Evolutionary conservation across 140 eudicot species (phyloP), one percentile per base, ranked within the genome.

Genomic region (Senecio squalidus): DNA sequence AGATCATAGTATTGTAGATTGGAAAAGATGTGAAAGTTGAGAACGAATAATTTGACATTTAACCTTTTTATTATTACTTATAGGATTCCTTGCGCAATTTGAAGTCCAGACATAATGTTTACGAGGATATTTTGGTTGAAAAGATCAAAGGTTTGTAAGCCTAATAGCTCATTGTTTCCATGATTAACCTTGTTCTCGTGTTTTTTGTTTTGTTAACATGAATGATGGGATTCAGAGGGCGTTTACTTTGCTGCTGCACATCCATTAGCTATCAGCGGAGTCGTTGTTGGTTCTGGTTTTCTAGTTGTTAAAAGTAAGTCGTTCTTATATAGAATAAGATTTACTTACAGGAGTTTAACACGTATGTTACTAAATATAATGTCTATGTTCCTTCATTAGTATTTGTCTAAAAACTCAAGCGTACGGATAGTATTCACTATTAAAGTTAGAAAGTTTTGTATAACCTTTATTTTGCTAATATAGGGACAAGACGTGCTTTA

Each of bases 401-500:
- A 31, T 31, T 10, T 10, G 9, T 31, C 38, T 10, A 31, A 6
- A 31, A 31, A 10, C 38, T 10, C 38, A 31, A 31, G 5, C 5
- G 38, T 6, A 31, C 5, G 9, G 0, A 6, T 10, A 31, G 0
- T 1, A 31, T 31, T 41, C 3, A 11, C 15, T 41, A 41, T 17
- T 20, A 11, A n/a, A 41, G 17, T n/a, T 41, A n/a, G 5, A 15
- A n/a, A 6, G 3, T 41, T n/a, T n/a, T n/a, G 14, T 40, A n/a
- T n/a, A n/a, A n/a, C n/a, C n/a, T n/a, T n/a, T n/a, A n/a, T 10
- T 10, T 6, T 0, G 47, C 14, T 11, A n/a, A 17, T 64, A 79
- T 74, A 86, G 92, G 69, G 65, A 78, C 85, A 25, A 82, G 95
- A 73, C 84, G 76, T 50, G 77, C 72, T 60, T 60, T 86, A 74